Base-by-base conservation (phyloP, 2,329 filamentous ascomycete species). In the Botryotinia narcissicola region DNA sequence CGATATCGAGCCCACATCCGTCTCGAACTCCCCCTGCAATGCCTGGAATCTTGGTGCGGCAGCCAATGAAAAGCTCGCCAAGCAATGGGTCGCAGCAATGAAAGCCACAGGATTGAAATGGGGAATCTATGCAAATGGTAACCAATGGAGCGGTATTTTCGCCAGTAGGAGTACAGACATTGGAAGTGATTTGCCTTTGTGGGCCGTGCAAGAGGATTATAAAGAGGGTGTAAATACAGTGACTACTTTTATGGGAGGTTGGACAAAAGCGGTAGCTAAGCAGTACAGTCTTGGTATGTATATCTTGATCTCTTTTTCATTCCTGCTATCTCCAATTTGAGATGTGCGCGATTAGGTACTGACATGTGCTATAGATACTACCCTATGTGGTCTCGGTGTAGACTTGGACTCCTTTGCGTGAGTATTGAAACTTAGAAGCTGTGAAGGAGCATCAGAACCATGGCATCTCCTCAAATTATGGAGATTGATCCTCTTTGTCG, bases 61-160 rank as follows among this genome's bases (percentile, higher is more conserved):
- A 37, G 74, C 71, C 1, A 79, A 79, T 67, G 74, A 73, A 18
- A 73, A 76, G 14, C 68, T 79, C 1, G 78, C 78, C 0, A 79
- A 75, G 51, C 35, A 78, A 40, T 79, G 76, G 76, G 76, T 79
- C 16, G 68, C 75, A 25, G 73, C 73, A 4, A 60, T 79, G 8
- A 69, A 76, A 48, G 73, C 60, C 0, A 78, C 73, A n/a, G 75
- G 74, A 6, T 71, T 70, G 22, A 74, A 72, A 1, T 79, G 77
- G 78, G 78, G 78, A 7, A 76, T 79, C 46, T 79, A 79, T 76
- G 78, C 76, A 6, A 79, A 79, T 73, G 75, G 78, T 12, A 78
- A 78, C 70, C 77, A 79, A 75, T 79, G 78, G 78, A 76, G 74
- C 2, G 59, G 64, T 0, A 79, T 79, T 75, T 79, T 79, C 54